These are phyloP conservation scores for Trifolium fragiferum DNA, from an alignment of 306 rosid species.

Conservation along the genomic window DNA sequence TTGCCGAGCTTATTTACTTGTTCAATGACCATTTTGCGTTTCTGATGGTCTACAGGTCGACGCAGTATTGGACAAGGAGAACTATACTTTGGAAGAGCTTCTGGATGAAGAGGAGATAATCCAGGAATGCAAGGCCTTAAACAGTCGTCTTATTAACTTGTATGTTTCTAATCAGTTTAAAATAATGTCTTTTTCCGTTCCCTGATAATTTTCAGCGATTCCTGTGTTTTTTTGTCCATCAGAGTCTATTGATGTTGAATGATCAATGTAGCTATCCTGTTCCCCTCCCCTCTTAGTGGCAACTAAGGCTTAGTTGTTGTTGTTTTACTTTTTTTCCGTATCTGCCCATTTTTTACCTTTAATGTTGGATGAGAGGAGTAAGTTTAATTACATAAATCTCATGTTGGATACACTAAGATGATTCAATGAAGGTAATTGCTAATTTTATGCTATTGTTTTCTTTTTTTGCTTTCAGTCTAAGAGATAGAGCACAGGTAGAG, in stretches of 20 bases:
- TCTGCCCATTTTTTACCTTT: constrained; percentile 20
- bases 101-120: constrained; percentile 95
- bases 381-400: constrained; percentile 16
- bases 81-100: constrained; percentile 89
- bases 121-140: constrained; percentile 97
- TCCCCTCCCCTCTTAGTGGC: too few species aligned
- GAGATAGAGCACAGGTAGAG: constrained; percentile 92
- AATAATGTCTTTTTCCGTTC: neutral
- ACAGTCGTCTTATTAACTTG: constrained; percentile 96
- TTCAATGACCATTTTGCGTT: constrained; percentile 26
- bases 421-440: constrained; percentile 35
- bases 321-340: constrained; percentile 21
- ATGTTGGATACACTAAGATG: constrained; percentile 29
- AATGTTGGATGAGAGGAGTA: constrained; percentile 29
- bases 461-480: constrained; percentile 59
- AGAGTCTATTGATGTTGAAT: neutral
- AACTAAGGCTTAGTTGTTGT: constrained; percentile 6
- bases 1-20: constrained; percentile 7
- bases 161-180: constrained; percentile 44
- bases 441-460: constrained; percentile 17
- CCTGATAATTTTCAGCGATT: neutral
- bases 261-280: neutral
- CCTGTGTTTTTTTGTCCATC: constrained; percentile 13
- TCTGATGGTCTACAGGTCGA: constrained; percentile 66
- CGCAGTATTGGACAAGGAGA: constrained; percentile 80